Percentiles rank a stretch among this genome's conserved stretches.
Conservation (phyloP, 2,329 filamentous ascomycete species). For the Xylariaceae sp. region DNA sequence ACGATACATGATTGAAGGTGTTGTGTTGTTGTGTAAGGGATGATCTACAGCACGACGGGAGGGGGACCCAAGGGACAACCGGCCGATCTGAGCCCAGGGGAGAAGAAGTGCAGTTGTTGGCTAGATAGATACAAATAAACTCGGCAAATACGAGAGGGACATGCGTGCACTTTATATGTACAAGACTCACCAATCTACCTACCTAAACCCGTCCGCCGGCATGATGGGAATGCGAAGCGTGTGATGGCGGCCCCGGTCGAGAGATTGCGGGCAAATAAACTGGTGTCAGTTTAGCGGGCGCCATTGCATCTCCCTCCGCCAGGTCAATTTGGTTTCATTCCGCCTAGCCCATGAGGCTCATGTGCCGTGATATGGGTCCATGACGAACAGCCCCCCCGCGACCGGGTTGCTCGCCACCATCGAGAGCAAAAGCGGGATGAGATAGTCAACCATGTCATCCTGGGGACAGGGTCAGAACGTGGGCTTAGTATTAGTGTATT, state of each 20-base stretch:
- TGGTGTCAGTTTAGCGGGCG: constrained; percentile 2
- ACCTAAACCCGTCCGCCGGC: constrained; percentile 5
- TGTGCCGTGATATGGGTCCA: constrained; percentile 9
- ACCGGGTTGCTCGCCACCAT: constrained; percentile 7
- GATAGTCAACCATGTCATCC: constrained; percentile 4
- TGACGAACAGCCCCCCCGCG: constrained; percentile 8
- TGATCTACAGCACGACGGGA: constrained; percentile 4
- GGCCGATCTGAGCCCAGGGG: constrained; percentile 5
- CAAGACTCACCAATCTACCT: not conserved
- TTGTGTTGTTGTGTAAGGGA: constrained; percentile 9
- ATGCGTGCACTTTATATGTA: constrained; percentile 18
- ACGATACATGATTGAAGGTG: constrained; percentile 24
- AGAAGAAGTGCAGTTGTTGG: constrained; percentile 12
- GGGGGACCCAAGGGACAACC: constrained; percentile 15
- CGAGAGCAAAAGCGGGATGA: constrained; percentile 9
- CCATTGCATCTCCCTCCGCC: constrained; percentile 12
- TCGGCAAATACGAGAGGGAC: constrained; percentile 8
- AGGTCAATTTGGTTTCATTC: constrained; percentile 6
- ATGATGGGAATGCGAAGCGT: constrained; percentile 11
- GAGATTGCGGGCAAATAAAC: constrained; percentile 4
- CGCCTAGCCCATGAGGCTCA: constrained; percentile 1
- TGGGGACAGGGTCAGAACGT: not conserved
- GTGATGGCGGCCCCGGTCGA: constrained; percentile 9
- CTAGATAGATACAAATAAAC: constrained; percentile 10
- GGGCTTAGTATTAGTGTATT: not conserved